These are phyloP conservation scores for Yarrowia osloensis DNA, from an alignment of 805 yeast genomes.

Conservation along the genomic window DNA sequence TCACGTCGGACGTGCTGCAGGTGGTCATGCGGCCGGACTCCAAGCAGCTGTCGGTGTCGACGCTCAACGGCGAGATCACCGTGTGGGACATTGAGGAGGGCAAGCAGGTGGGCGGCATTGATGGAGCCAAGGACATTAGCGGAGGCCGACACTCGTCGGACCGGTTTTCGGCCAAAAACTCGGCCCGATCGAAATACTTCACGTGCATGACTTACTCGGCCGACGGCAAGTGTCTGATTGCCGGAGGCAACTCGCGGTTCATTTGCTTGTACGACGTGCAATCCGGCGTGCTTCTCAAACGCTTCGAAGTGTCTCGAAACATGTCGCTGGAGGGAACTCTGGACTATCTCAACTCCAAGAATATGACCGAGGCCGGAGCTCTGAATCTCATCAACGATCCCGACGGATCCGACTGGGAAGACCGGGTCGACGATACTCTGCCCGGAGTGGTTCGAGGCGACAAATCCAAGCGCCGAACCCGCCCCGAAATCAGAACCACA, in stretches of 20 bases:
- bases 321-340: slow-evolving; percentile 90
- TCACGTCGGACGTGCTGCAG: slow-evolving; percentile 79
- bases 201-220: slow-evolving; percentile 80
- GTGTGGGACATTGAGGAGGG: slow-evolving; percentile 83
- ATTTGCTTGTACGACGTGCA: slow-evolving; percentile 88
- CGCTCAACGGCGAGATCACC: slow-evolving; percentile 83
- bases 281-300: slow-evolving; percentile 79
- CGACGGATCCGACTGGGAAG: slow-evolving; percentile 82
- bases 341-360: slow-evolving; percentile 72
- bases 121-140: slow-evolving; percentile 81
- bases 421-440: slow-evolving; percentile 67
- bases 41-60: slow-evolving; percentile 82
- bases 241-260: slow-evolving; percentile 91
- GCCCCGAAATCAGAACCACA: slow-evolving; percentile 83
- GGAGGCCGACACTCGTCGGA: slow-evolving; percentile 84
- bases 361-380: slow-evolving; percentile 87
- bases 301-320: slow-evolving; percentile 83
- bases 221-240: slow-evolving; percentile 84
- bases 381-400: slow-evolving; percentile 76
- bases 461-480: slow-evolving; percentile 67
- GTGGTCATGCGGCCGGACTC: slow-evolving; percentile 89
- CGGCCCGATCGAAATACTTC: slow-evolving; percentile 82
- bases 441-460: slow-evolving; percentile 91
- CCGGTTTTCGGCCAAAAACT: slow-evolving; percentile 74
- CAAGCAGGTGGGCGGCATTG: slow-evolving; percentile 77